Evolutionary conservation across 495 filamentous ascomycete species (phyloP).

Genomic region (Wilcoxina mikolae): DNA sequence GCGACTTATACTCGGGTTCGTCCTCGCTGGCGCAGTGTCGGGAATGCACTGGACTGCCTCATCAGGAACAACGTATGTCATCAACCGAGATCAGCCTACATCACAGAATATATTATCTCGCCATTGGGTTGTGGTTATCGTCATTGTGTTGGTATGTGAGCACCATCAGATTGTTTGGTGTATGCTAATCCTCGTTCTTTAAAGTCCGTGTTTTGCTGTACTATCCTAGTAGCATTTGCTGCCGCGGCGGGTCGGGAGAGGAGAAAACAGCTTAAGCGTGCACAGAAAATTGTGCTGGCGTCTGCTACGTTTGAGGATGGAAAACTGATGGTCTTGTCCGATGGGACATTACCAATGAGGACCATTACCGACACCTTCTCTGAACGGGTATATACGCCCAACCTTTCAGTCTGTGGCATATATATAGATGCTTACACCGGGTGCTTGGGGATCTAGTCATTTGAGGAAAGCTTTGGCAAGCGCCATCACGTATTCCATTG

Average conservation of each 20-base stretch:
- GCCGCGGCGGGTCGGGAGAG: conserved; percentile 42
- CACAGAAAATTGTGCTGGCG: conserved; percentile 64
- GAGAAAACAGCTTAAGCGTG: conserved; percentile 44
- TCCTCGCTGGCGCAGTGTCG: conserved; percentile 59
- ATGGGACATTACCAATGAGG: conserved; percentile 63
- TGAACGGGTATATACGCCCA: conserved; percentile 39
- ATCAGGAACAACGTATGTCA: conserved; percentile 40
- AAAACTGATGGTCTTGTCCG: conserved; percentile 60
- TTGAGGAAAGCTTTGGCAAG: conserved; percentile 61
- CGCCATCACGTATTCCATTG: conserved; percentile 73
- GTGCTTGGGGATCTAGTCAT: conserved; percentile 34
- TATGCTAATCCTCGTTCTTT: conserved; percentile 14
- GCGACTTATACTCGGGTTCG: conserved; percentile 45
- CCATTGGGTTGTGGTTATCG: conserved; percentile 45
- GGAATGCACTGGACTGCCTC: conserved; percentile 84
- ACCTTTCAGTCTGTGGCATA: neutral
- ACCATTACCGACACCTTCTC: conserved; percentile 69
- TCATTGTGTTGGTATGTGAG: conserved; percentile 46
- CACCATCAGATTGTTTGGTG: neutral
- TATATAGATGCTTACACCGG: neutral
- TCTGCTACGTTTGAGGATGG: conserved; percentile 59
- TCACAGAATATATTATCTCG: neutral
- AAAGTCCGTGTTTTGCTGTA: conserved; percentile 46
- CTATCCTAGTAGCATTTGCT: conserved; percentile 42
- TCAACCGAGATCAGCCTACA: neutral